These are phyloP conservation scores for Perkinsus chesapeaki DNA, from an alignment of 169 alveolate species.

Conservation along the genomic window DNA sequence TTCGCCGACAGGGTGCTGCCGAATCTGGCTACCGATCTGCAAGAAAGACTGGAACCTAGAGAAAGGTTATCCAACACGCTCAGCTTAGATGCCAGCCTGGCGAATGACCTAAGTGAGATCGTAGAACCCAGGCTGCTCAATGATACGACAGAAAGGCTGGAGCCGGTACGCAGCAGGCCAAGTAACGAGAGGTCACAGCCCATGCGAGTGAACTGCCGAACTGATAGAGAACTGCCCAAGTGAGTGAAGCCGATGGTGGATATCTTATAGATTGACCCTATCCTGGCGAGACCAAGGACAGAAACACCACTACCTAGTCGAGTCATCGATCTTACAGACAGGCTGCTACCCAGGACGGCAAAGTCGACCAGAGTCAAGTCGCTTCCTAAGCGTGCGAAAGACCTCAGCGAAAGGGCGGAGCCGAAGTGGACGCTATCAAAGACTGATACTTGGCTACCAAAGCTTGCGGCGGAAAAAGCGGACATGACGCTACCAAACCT, in stretches of 20 bases:
- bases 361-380: not conserved
- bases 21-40: not conserved
- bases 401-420: not conserved
- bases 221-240: not conserved
- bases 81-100: not conserved
- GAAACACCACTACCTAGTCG: not conserved
- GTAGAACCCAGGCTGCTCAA: not conserved
- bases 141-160: not conserved
- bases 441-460: not conserved
- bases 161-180: conserved; percentile 7
- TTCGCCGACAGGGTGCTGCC: conserved; percentile 9
- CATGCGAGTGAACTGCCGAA: not conserved
- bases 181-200: not conserved
- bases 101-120: not conserved
- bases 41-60: not conserved
- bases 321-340: not conserved
- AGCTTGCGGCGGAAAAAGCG: not conserved
- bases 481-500: not conserved
- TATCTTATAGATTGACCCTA: not conserved
- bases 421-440: not conserved
- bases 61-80: not conserved
- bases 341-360: not conserved
- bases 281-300: not conserved
- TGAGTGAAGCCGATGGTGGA: not conserved
- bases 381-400: not conserved